These are phyloP conservation scores for Claviceps fusiformis DNA, from an alignment of 2,329 filamentous ascomycete species.

Conservation along the genomic window DNA sequence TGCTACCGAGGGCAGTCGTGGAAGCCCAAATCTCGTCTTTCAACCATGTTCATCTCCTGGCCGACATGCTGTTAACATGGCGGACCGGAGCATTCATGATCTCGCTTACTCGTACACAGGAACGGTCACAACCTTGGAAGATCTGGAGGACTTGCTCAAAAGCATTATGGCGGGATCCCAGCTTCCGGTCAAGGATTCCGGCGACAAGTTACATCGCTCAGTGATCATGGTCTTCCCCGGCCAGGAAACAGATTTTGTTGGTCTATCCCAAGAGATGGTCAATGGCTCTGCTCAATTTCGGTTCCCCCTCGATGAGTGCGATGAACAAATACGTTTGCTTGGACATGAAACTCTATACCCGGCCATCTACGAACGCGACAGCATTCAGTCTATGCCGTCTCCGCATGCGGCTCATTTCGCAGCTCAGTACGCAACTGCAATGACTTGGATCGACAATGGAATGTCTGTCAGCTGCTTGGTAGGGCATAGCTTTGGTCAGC, in stretches of 20 bases:
- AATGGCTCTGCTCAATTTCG: slow-evolving; percentile 12
- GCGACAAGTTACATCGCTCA: slow-evolving; percentile 9
- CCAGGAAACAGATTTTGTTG: slow-evolving; percentile 17
- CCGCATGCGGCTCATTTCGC: slow-evolving; percentile 28
- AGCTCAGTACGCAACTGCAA: slow-evolving; percentile 23
- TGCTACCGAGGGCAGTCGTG: slow-evolving; percentile 20
- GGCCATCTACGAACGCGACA: slow-evolving; percentile 15
- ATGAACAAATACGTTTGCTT: not conserved
- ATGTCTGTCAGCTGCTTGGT: slow-evolving; percentile 11
- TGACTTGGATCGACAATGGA: slow-evolving; percentile 24
- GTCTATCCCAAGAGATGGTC: slow-evolving; percentile 18
- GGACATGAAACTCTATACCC: slow-evolving; percentile 18
- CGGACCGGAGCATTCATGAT: not conserved
- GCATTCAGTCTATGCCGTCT: slow-evolving; percentile 12
- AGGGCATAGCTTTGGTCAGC: slow-evolving; percentile 29
- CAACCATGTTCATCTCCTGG: not conserved
- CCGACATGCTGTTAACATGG: not conserved
- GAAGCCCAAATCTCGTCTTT: not conserved
- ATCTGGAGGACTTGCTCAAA: slow-evolving; percentile 12
- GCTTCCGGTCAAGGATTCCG: not conserved
- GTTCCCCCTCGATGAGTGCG: slow-evolving; percentile 5
- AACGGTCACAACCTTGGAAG: slow-evolving; percentile 4
- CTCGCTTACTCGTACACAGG: not conserved
- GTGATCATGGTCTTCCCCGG: slow-evolving; percentile 21
- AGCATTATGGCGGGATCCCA: not conserved